Evolutionary conservation across 1,284 basidiomycete genomes (phyloP).

Genomic region (Neolentinus lepideus): DNA sequence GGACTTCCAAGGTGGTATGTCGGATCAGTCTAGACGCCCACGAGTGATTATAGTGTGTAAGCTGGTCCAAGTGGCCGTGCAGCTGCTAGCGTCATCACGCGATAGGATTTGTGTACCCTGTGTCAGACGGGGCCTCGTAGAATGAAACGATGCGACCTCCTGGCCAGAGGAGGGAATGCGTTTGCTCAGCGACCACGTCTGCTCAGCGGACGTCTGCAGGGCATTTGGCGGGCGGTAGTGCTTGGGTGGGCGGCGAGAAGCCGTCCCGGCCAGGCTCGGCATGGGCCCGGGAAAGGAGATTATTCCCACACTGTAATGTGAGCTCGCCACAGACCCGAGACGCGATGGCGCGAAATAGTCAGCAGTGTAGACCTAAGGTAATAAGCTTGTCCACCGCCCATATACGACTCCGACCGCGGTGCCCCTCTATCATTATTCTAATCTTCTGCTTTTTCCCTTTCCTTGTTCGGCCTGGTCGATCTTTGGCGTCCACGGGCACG

Average conservation of each 20-base stretch:
- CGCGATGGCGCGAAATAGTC: background rate
- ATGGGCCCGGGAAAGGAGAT: background rate
- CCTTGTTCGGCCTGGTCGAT: background rate
- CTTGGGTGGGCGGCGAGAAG: background rate
- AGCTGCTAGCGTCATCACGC: background rate
- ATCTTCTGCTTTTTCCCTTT: background rate
- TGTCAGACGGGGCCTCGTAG: background rate
- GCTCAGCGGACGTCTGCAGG: too few relatives aligned
- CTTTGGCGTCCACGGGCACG: background rate
- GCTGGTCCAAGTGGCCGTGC: background rate
- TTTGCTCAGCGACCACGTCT: too few relatives aligned
- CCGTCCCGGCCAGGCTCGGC: background rate
- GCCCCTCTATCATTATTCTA: background rate
- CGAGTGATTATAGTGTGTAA: background rate
- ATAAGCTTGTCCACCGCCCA: background rate
- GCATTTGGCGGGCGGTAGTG: too few relatives aligned
- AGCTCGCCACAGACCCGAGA: background rate
- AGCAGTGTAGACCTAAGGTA: background rate
- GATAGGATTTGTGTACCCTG: background rate
- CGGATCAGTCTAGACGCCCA: background rate
- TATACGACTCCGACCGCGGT: background rate
- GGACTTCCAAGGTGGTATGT: background rate
- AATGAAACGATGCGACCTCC: background rate
- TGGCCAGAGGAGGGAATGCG: too few relatives aligned
- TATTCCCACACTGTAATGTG: background rate